Evolutionary conservation across 1,139 yeast genomes (phyloP).

Genomic region (Taphrina betulina): DNA sequence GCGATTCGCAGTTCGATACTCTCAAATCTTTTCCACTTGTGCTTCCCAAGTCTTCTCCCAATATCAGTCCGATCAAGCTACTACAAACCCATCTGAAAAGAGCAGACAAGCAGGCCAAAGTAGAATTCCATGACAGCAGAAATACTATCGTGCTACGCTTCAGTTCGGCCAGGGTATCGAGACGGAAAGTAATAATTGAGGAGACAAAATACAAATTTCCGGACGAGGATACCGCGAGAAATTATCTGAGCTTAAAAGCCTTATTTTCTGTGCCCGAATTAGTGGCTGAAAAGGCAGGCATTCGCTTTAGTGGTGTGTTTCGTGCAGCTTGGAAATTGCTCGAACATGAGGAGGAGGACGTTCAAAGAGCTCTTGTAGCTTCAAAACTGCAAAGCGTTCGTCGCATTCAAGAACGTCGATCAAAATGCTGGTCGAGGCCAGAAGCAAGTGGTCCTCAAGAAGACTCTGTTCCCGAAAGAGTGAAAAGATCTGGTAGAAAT

Average conservation of each 20-base stretch:
- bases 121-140: neutral
- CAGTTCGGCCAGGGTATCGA: conserved; percentile 18
- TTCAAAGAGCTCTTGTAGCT: conserved; percentile 1
- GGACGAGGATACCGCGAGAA: conserved; percentile 19
- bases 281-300: conserved; percentile 22
- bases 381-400: conserved; percentile 16
- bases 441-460: neutral
- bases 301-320: conserved; percentile 20
- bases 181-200: conserved; percentile 5
- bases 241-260: conserved; percentile 18
- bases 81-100: conserved; percentile 19
- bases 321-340: conserved; percentile 21
- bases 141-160: conserved; percentile 9
- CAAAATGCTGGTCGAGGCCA: too few relatives aligned
- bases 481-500: neutral
- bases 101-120: conserved; percentile 20
- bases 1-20: neutral
- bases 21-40: conserved; percentile 4
- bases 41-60: conserved; percentile 20
- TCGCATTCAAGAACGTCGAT: neutral
- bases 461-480: neutral
- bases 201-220: conserved; percentile 8
- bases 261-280: conserved; percentile 25
- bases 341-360: conserved; percentile 19
- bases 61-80: conserved; percentile 21